Evolutionary conservation across 139 green algal species (phyloP).

Genomic region (Edaphochlamys debaryana): DNA sequence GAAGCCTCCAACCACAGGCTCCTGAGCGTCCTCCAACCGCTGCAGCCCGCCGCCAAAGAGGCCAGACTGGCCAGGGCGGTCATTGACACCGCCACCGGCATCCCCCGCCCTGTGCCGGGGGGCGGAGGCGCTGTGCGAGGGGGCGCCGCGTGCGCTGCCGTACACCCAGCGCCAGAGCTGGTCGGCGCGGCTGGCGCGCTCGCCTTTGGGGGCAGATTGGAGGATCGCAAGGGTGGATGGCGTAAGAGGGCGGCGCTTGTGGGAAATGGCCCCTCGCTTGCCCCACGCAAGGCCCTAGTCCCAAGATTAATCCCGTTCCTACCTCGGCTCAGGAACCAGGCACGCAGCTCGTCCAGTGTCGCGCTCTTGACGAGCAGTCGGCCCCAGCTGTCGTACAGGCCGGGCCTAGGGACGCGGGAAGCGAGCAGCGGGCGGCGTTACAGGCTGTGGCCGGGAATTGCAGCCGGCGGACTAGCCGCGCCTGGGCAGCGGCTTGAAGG

Average conservation of each 20-base stretch:
- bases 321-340: conserved; percentile 69
- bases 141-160: too few species aligned
- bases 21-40: conserved; percentile 7
- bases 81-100: background rate
- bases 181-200: conserved; percentile 58
- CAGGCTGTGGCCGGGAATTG: too few species aligned
- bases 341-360: conserved; percentile 65
- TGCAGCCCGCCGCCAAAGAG: background rate
- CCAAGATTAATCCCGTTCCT: background rate
- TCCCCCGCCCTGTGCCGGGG: background rate
- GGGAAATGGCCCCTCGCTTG: background rate
- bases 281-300: background rate
- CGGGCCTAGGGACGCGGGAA: conserved; percentile 34
- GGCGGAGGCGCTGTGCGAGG: conserved; percentile 57
- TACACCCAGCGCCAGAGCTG: conserved; percentile 88
- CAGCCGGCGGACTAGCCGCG: too few species aligned
- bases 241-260: too few species aligned
- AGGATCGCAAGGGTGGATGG: conserved; percentile 28
- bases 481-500: too few species aligned
- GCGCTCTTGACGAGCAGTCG: conserved; percentile 67
- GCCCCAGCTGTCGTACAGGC: conserved; percentile 54
- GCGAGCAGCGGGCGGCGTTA: too few species aligned
- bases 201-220: conserved; percentile 55
- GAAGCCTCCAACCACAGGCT: conserved; percentile 69
- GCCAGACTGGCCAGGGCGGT: background rate